Evolutionary conservation across 345 rosid species (phyloP), one percentile per base, ranked within the genome.

Genomic region (Sisymbrium altissimum): DNA sequence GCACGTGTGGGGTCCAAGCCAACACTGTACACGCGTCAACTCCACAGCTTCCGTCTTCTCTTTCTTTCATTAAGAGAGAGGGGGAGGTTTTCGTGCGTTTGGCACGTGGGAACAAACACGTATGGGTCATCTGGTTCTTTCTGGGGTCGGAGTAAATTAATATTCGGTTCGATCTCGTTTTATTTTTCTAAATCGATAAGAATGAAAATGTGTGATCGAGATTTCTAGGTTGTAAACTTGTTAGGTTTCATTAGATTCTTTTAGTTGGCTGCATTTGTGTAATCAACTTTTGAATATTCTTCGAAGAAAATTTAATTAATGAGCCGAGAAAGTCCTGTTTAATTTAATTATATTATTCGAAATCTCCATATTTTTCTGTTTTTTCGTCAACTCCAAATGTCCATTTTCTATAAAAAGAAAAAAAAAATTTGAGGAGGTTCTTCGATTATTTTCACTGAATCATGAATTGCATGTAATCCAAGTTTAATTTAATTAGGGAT

Each of bases 1-100:
- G 39, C 76, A 71, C 39, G 68, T 65, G 68, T 71, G 57, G 80
- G 80, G 54, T 32, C 60, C 56, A 23, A 33, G 25, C 46, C 17
- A 33, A 17, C 32, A 77, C 76, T 77, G 72, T 77, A 71, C 77
- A 77, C 80, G 76, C 77, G 80, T 77, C 80, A 77, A 77, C 76
- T 70, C 39, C 41, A 77, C 72, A 77, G 73, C 32, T 39, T 60
- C 63, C 11, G 45, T 30, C 21, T 67, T 9, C 25, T 72, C 54
- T 55, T 52, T 54, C 70, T 32, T 36, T 38, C 46, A 23, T 57
- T 57, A 41, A 66, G 17, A 40, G 43, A 6, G 49, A 18, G 36
- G 36, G 17, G 66, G 9, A 18, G 38, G 43, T 15, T 56, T 64
- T 56, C 70, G 56, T 71, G 46, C 54, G 71, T 68, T 76, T 64